Evolutionary conservation across 768 basidiomycete genomes (phyloP).

Genomic region (Macrolepiota fuliginosa): DNA sequence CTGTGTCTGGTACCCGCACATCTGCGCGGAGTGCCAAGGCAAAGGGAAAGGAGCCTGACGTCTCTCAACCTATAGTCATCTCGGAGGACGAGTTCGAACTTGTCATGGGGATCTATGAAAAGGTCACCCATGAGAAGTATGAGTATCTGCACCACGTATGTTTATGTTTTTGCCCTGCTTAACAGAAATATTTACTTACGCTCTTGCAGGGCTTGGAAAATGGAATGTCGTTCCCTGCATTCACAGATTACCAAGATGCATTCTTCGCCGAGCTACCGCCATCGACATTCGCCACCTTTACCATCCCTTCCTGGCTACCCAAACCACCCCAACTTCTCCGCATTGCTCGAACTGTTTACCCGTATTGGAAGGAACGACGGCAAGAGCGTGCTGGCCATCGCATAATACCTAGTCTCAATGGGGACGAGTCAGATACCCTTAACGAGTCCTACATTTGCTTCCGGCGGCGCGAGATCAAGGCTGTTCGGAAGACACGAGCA

Average conservation of each 20-base stretch:
- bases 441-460: conserved; percentile 98
- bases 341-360: conserved; percentile 72
- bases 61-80: conserved; percentile 59
- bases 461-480: conserved; percentile 91
- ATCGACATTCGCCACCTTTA: conserved; percentile 66
- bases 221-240: conserved; percentile 68
- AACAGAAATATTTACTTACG: not conserved
- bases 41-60: conserved; percentile 83
- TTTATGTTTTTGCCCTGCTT: conserved; percentile 18
- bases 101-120: conserved; percentile 93
- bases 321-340: conserved; percentile 58
- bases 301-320: conserved; percentile 69
- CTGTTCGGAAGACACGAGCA: conserved; percentile 90
- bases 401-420: conserved; percentile 86
- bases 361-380: conserved; percentile 88
- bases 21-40: conserved; percentile 71
- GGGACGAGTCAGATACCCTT: conserved; percentile 84
- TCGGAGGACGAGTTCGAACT: conserved; percentile 93
- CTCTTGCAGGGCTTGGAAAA: conserved; percentile 55
- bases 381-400: conserved; percentile 76
- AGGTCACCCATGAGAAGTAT: conserved; percentile 83
- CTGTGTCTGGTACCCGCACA: conserved; percentile 49
- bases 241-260: conserved; percentile 68
- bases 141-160: conserved; percentile 89
- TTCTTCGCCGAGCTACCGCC: conserved; percentile 60